phyloP scores from a whole-genome alignment of 345 rosid genomes.

The Microcos paniculata region DNA sequence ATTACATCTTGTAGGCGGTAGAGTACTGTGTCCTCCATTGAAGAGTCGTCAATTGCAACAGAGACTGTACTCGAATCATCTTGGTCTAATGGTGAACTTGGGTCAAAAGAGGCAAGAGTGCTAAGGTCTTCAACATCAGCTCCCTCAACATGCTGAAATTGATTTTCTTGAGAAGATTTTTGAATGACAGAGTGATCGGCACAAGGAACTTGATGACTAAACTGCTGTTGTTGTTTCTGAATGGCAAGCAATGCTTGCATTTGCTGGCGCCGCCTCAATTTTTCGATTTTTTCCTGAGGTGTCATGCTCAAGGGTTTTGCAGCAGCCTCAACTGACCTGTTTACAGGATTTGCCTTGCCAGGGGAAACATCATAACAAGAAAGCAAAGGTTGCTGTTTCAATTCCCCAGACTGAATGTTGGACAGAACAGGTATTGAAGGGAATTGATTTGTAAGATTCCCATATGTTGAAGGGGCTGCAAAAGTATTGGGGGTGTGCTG shows the following conservation, averaged over 20 bases:
- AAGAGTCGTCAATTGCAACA: constrained; percentile 42
- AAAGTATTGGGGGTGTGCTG: constrained; percentile 48
- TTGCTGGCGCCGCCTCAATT: constrained; percentile 87
- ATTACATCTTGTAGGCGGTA: constrained; percentile 72
- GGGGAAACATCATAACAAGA: constrained; percentile 52
- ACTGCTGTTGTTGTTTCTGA: constrained; percentile 79
- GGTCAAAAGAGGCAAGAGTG: constrained; percentile 51
- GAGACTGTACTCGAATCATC: constrained; percentile 52
- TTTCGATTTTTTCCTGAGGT: constrained; percentile 92
- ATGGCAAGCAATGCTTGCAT: constrained; percentile 98
- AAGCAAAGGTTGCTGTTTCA: constrained; percentile 44
- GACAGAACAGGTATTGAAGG: constrained; percentile 52
- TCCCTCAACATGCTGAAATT: constrained; percentile 44
- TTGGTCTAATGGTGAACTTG: constrained; percentile 53
- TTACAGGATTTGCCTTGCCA: constrained; percentile 34
- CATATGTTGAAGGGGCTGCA: constrained; percentile 45
- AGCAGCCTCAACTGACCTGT: constrained; percentile 39
- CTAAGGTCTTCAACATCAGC: constrained; percentile 45
- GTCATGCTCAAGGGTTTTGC: constrained; percentile 70
- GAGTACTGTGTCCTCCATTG: constrained; percentile 53
- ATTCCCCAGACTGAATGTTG: constrained; percentile 46
- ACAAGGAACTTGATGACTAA: constrained; percentile 44
- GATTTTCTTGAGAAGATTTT: constrained; percentile 43
- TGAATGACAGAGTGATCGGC: constrained; percentile 41
- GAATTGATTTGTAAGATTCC: constrained; percentile 53